These are phyloP conservation scores for Vanrija pseudolonga DNA, from an alignment of 1,284 basidiomycete species.

Conservation along the genomic window DNA sequence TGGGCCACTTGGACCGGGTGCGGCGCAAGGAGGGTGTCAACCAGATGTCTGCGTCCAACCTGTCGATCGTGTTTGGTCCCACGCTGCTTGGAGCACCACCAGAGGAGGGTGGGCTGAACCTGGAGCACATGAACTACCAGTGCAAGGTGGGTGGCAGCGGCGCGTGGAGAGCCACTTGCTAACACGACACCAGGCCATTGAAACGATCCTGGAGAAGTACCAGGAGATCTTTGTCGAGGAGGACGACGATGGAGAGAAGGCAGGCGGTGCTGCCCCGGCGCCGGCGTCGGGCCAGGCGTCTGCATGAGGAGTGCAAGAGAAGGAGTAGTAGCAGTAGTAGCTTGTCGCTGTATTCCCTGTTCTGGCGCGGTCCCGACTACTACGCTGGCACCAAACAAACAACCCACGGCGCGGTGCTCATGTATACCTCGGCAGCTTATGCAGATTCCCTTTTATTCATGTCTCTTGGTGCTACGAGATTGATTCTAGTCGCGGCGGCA, in stretches of 20 bases:
- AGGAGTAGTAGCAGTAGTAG: not conserved
- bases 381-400: not conserved
- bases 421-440: not conserved
- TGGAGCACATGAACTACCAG: conserved; percentile 62
- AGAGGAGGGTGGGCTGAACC: conserved; percentile 49
- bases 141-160: conserved; percentile 56
- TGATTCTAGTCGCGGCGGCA: not conserved
- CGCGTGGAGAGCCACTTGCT: conserved; percentile 31
- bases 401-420: not conserved
- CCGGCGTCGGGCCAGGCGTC: conserved; percentile 3
- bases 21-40: conserved; percentile 71
- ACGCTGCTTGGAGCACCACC: conserved; percentile 73
- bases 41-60: conserved; percentile 89
- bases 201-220: conserved; percentile 81
- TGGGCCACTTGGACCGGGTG: conserved; percentile 90
- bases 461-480: not conserved
- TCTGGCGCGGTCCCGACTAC: too few relatives aligned
- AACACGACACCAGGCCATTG: conserved; percentile 63
- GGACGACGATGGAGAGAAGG: conserved; percentile 19
- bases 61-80: conserved; percentile 96
- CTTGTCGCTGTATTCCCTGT: too few relatives aligned
- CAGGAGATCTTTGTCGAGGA: conserved; percentile 80
- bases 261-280: conserved; percentile 4
- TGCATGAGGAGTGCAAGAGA: not conserved
- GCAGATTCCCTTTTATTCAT: not conserved